Percentiles rank a stretch among this genome's conserved stretches.
These are phyloP conservation scores for Cladosporium sp. DNA, from an alignment of 2,329 filamentous ascomycete species.

Conservation along the genomic window DNA sequence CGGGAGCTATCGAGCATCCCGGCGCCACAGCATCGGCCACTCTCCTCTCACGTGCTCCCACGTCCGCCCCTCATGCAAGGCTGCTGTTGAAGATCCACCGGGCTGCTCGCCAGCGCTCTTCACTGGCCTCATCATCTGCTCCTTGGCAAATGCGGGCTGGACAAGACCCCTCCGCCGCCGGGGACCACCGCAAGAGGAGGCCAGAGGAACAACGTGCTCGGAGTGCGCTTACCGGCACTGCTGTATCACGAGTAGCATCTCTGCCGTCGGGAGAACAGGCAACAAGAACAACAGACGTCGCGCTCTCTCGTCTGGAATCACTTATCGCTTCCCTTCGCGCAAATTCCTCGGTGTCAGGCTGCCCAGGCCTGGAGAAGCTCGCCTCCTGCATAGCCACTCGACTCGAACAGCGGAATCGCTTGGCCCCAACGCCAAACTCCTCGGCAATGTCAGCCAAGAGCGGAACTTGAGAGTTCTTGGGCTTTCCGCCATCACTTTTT, in stretches of 20 bases:
- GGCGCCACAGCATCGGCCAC: neutral
- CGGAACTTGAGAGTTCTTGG: neutral
- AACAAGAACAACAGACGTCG: neutral
- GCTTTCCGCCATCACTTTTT: neutral
- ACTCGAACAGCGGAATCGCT: neutral
- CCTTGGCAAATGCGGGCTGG: neutral
- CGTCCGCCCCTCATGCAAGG: too few species aligned
- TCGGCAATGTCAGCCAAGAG: conserved; percentile 10
- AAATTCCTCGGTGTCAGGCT: too few species aligned
- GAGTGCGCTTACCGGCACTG: neutral
- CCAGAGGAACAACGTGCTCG: neutral
- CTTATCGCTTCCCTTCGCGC: too few species aligned
- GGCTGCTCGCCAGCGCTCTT: neutral
- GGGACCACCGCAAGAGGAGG: neutral
- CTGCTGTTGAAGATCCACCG: neutral
- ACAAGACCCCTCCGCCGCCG: neutral
- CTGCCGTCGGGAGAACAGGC: too few species aligned
- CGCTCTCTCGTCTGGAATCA: neutral
- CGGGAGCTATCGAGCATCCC: neutral
- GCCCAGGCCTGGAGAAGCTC: too few species aligned
- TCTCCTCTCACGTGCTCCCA: neutral
- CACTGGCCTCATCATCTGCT: neutral
- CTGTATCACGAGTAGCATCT: neutral
- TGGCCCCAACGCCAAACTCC: neutral
- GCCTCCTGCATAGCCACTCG: too few species aligned